Conservation (phyloP, 2,329 filamentous ascomycete genomes). For the Penicillium oxalicum region DNA sequence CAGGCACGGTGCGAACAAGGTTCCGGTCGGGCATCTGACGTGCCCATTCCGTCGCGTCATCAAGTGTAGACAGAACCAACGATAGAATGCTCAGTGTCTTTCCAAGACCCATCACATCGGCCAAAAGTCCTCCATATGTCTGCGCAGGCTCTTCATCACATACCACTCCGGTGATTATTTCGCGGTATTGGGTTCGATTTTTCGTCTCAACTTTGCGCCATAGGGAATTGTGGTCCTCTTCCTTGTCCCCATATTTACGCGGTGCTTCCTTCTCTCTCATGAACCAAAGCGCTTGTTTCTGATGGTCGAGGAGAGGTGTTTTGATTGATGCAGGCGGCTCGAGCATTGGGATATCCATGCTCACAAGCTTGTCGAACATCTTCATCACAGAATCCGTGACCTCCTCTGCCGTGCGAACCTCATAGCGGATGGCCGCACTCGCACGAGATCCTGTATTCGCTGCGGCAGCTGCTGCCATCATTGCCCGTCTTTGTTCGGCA, state of each 20-base stretch:
- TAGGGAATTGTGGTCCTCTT: conserved; percentile 63
- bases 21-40: conserved; percentile 44
- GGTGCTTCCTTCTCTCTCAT: conserved; percentile 73
- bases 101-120: conserved; percentile 84
- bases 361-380: conserved; percentile 79
- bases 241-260: conserved; percentile 51
- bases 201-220: conserved; percentile 62
- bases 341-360: conserved; percentile 67
- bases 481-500: conserved; percentile 43
- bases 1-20: conserved; percentile 26
- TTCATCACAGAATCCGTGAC: conserved; percentile 76
- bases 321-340: conserved; percentile 58
- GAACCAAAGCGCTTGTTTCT: conserved; percentile 84
- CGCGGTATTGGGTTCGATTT: conserved; percentile 63
- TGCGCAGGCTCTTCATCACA: conserved; percentile 57
- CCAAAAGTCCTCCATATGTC: conserved; percentile 66
- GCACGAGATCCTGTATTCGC: conserved; percentile 19
- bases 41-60: conserved; percentile 59
- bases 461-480: conserved; percentile 29
- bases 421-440: conserved; percentile 26
- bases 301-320: conserved; percentile 71
- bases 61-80: conserved; percentile 61
- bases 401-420: conserved; percentile 70
- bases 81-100: conserved; percentile 83
- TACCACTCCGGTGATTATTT: conserved; percentile 75